Evolutionary conservation across 805 yeast species (phyloP).

Genomic region (Metschnikowia henanensis): DNA sequence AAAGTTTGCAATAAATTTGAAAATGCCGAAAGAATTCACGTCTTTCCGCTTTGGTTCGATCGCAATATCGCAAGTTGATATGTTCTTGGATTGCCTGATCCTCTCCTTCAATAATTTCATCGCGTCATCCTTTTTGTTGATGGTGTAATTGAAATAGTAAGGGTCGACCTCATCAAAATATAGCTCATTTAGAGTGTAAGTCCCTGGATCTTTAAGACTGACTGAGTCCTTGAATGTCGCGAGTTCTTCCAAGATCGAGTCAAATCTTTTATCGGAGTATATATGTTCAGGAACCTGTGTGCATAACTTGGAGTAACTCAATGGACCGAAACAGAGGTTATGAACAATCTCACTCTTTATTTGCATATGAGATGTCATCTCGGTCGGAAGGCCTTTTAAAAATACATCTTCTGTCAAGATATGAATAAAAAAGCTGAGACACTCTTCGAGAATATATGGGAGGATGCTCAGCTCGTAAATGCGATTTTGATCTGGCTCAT

Average conservation of each 20-base stretch:
- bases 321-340: constrained; percentile 71
- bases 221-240: constrained; percentile 35
- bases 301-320: constrained; percentile 69
- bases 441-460: constrained; percentile 76
- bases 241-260: constrained; percentile 38
- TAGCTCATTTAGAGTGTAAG: constrained; percentile 37
- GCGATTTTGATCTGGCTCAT: constrained; percentile 14
- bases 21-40: constrained; percentile 34
- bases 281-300: constrained; percentile 75
- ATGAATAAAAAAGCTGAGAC: constrained; percentile 64
- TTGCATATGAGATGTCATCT: constrained; percentile 48
- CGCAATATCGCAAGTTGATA: constrained; percentile 48
- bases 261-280: constrained; percentile 72
- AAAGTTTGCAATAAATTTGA: constrained; percentile 47
- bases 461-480: constrained; percentile 47
- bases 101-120: constrained; percentile 58
- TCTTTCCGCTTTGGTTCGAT: constrained; percentile 53
- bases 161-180: constrained; percentile 49
- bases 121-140: constrained; percentile 85
- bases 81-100: constrained; percentile 37
- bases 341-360: constrained; percentile 78
- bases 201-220: constrained; percentile 36
- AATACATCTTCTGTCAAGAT: constrained; percentile 66
- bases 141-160: constrained; percentile 71
- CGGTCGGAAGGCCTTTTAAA: constrained; percentile 48